Base-by-base conservation (phyloP, 495 filamentous ascomycete genomes). In the Elasticomyces elasticus region DNA sequence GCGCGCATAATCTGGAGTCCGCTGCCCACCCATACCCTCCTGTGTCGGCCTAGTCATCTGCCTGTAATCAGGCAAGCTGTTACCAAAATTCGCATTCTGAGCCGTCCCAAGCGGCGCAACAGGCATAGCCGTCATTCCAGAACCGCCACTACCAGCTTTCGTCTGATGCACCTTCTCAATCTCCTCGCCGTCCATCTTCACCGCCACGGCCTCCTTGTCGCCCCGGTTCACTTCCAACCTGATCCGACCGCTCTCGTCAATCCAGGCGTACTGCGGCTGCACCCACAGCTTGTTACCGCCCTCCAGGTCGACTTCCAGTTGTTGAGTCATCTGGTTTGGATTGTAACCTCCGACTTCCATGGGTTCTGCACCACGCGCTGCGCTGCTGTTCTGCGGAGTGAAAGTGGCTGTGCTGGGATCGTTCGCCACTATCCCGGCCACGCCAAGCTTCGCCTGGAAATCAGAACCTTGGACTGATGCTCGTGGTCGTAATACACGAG, bases 401-500 rank as follows among this genome's bases (percentile, higher is more conserved):
- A 15, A 26, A 3, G 54, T 57, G 22, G 11, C 42, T 7, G 25
- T 26, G n/a, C 5, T n/a, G 17, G 58, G 25, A 35, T 62, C 59
- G 12, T 62, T 31, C 11, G 60, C 49, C 15, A 66, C 61, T 30
- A 70, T 52, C 19, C 67, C 67, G 0, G 49, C 69, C 25, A 70
- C 63, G 26, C 68, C 68, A 42, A 71, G 56, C 20, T 52, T 61
- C 25, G 60, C 27, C 58, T 61, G 2, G 49, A 59, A 1, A 22
- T 47, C 13, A 48, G 26, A 24, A 1, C 50, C 44, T 28, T 38
- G 49, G 17, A 7, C 17, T 0, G 17, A 42, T n/a, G 19, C 38
- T 0, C 44, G 40, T n/a, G 78, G 67, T 38, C 68, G 67, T 54
- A 95, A 52, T 27, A 94, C 74, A 52, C 92, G 79, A 2, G 84